phyloP scores from a whole-genome alignment of 495 filamentous ascomycete species.

The Echria macrotheca region DNA sequence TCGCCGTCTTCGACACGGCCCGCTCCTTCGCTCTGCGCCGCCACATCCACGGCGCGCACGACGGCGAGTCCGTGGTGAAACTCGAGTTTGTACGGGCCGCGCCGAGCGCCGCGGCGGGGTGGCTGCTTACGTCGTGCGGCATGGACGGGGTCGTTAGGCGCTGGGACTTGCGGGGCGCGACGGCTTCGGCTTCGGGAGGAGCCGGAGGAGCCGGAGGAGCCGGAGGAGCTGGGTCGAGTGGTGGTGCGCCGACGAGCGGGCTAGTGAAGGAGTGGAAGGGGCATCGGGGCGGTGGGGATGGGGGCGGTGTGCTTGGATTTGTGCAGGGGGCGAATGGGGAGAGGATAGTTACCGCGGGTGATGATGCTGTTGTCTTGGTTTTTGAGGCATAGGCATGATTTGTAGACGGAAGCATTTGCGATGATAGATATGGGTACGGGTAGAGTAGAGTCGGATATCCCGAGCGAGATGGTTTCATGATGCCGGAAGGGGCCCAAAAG shows the following conservation, averaged over 20 bases:
- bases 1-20: conserved; percentile 80
- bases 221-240: too few relatives aligned
- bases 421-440: neutral
- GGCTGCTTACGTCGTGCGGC: conserved; percentile 73
- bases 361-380: conserved; percentile 70
- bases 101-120: conserved; percentile 27
- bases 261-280: conserved; percentile 76
- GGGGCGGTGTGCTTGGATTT: conserved; percentile 84
- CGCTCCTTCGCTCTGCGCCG: conserved; percentile 76
- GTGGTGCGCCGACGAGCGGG: conserved; percentile 48
- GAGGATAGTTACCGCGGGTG: conserved; percentile 78
- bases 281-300: conserved; percentile 70
- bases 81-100: conserved; percentile 71
- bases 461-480: too few relatives aligned
- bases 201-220: too few relatives aligned
- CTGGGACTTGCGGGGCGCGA: conserved; percentile 83
- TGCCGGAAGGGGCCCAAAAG: too few relatives aligned
- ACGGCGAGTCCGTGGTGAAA: conserved; percentile 79
- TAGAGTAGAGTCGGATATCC: too few relatives aligned
- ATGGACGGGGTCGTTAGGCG: conserved; percentile 81
- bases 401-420: neutral
- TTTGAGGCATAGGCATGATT: conserved; percentile 49
- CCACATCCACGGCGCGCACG: conserved; percentile 75
- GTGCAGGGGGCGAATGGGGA: conserved; percentile 66
- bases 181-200: conserved; percentile 43